Percentiles rank a stretch among this genome's conserved stretches.
Evolutionary conservation across 1,284 basidiomycete species (phyloP).

Genomic region (Meripilus lineatus): DNA sequence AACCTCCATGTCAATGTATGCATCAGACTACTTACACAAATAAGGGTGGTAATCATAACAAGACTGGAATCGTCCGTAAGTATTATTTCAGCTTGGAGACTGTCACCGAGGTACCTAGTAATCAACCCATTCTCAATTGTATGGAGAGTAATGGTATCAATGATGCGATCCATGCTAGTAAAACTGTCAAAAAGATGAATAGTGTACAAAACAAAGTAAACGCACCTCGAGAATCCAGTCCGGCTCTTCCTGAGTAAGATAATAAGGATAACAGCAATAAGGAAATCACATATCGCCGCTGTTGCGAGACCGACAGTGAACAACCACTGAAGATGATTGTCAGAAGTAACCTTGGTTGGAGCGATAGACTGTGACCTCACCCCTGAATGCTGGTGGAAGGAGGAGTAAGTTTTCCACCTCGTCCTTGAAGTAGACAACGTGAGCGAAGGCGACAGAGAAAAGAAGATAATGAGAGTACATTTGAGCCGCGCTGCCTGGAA

Average conservation of each 20-base stretch:
- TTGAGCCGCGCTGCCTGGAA: no score
- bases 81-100: slow-evolving; percentile 1
- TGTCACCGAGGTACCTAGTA: slow-evolving; percentile 20
- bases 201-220: neutral
- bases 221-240: slow-evolving; percentile 36
- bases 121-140: slow-evolving; percentile 48
- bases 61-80: slow-evolving; percentile 32
- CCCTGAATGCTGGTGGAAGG: no score
- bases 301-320: slow-evolving; percentile 51
- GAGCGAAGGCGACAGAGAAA: no score
- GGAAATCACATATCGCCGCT: slow-evolving; percentile 44
- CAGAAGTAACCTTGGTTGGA: no score
- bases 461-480: no score
- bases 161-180: slow-evolving; percentile 39
- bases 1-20: slow-evolving; percentile 11
- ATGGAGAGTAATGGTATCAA: slow-evolving; percentile 45
- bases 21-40: slow-evolving; percentile 35
- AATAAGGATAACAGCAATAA: slow-evolving; percentile 46
- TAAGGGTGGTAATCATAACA: slow-evolving; percentile 41
- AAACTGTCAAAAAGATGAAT: neutral
- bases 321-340: slow-evolving; percentile 51
- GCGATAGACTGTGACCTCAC: no score
- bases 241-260: slow-evolving; percentile 39
- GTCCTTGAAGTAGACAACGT: no score
- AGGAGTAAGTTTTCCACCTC: no score